Evolutionary conservation across 2,329 filamentous ascomycete genomes (phyloP).

Genomic region (Thermomyces lanuginosus): DNA sequence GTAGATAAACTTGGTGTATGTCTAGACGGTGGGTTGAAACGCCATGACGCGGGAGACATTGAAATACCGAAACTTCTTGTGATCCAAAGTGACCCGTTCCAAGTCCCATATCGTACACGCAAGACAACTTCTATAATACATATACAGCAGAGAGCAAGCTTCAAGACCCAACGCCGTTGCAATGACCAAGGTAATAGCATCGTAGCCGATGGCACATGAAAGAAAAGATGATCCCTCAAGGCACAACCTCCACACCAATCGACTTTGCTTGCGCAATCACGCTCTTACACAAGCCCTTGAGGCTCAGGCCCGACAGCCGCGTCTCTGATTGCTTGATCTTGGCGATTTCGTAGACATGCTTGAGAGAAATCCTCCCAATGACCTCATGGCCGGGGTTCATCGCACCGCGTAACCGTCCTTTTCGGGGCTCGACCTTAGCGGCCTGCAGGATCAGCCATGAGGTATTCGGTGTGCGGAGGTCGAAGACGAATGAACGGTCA

Average conservation of each 20-base stretch:
- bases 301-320: constrained; percentile 52
- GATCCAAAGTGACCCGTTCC: no score
- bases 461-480: constrained; percentile 85
- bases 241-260: constrained; percentile 55
- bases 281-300: constrained; percentile 56
- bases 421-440: constrained; percentile 53
- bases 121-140: no score
- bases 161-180: constrained; percentile 3
- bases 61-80: no score
- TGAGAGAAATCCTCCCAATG: constrained; percentile 75
- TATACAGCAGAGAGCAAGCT: not conserved
- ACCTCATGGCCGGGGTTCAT: constrained; percentile 57
- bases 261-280: constrained; percentile 61
- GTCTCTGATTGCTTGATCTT: constrained; percentile 79
- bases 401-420: constrained; percentile 61
- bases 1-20: no score
- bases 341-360: constrained; percentile 95
- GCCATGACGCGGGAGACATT: no score
- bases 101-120: constrained; percentile 2
- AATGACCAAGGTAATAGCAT: constrained; percentile 3
- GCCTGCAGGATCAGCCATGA: constrained; percentile 77
- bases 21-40: no score
- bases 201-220: not conserved
- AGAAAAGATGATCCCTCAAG: constrained; percentile 26
- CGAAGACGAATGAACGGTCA: constrained; percentile 85